phyloP scores from a whole-genome alignment of 495 filamentous ascomycete species.

The Thozetella sp. region DNA sequence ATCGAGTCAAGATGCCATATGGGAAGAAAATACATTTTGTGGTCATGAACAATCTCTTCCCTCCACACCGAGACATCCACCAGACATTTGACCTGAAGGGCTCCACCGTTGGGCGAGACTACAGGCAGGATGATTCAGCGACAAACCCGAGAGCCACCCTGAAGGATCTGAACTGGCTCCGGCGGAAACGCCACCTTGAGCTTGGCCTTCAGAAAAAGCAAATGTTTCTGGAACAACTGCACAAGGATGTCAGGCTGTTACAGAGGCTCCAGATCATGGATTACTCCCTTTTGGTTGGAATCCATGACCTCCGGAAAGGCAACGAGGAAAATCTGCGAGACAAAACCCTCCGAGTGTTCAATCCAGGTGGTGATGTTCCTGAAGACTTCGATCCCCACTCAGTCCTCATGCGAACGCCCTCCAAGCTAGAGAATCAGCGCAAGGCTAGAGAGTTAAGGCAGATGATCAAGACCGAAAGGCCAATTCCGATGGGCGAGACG shows the following conservation, averaged over 20 bases:
- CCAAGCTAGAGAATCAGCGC: constrained; percentile 87
- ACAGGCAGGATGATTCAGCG: constrained; percentile 83
- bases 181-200: constrained; percentile 81
- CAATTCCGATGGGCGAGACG: constrained; percentile 85
- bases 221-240: constrained; percentile 84
- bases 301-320: constrained; percentile 84
- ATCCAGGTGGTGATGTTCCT: constrained; percentile 74
- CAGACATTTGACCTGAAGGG: constrained; percentile 97
- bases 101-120: constrained; percentile 92
- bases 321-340: constrained; percentile 96
- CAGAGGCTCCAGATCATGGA: constrained; percentile 96
- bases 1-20: constrained; percentile 98
- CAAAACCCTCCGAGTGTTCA: constrained; percentile 94
- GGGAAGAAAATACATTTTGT: constrained; percentile 99
- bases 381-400: constrained; percentile 52
- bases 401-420: constrained; percentile 86
- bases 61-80: constrained; percentile 96
- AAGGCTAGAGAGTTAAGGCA: constrained; percentile 92
- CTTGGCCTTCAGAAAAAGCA: constrained; percentile 85
- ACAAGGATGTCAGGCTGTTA: constrained; percentile 81
- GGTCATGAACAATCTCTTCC: constrained; percentile 99
- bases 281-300: constrained; percentile 93
- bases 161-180: constrained; percentile 97
- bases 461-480: constrained; percentile 89
- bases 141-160: constrained; percentile 89